phyloP scores from a whole-genome alignment of 2,329 filamentous ascomycete genomes.

The Thelonectria discophora region DNA sequence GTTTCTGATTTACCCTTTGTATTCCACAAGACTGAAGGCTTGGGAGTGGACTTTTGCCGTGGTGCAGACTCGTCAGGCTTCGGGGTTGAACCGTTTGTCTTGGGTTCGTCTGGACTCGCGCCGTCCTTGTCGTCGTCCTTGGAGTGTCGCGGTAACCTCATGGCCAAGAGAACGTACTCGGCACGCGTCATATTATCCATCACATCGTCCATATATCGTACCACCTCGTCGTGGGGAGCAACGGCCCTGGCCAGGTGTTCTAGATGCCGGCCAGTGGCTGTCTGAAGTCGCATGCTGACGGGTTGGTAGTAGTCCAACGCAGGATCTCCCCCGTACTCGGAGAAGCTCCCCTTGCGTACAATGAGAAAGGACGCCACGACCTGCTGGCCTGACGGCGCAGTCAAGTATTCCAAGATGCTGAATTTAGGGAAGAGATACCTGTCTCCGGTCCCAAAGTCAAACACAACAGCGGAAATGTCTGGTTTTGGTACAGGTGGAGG shows the following conservation, averaged over 20 bases:
- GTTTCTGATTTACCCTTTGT: constrained; percentile 39
- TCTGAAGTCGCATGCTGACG: constrained; percentile 69
- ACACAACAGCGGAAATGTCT: constrained; percentile 72
- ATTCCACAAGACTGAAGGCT: constrained; percentile 50
- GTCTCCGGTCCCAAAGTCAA: constrained; percentile 78
- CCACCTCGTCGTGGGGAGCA: constrained; percentile 69
- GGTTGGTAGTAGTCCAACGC: constrained; percentile 79
- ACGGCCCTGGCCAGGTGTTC: constrained; percentile 70
- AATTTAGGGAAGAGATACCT: constrained; percentile 82
- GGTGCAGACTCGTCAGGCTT: constrained; percentile 41
- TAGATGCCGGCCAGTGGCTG: constrained; percentile 63
- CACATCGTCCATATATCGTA: constrained; percentile 73
- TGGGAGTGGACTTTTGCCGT: constrained; percentile 35
- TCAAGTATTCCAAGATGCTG: constrained; percentile 75
- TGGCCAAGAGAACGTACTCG: constrained; percentile 72
- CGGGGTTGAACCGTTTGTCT: constrained; percentile 43
- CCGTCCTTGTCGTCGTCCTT: constrained; percentile 46
- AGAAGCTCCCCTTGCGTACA: constrained; percentile 74
- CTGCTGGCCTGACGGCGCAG: constrained; percentile 60
- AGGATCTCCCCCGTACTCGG: constrained; percentile 71
- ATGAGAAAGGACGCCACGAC: constrained; percentile 81
- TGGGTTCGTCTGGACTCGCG: constrained; percentile 43
- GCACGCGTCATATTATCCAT: constrained; percentile 75
- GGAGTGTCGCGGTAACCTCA: constrained; percentile 65
- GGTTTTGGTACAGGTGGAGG: constrained; percentile 63